Evolutionary conservation across 140 eudicot species (phyloP).

Genomic region (Flaveria floridana): DNA sequence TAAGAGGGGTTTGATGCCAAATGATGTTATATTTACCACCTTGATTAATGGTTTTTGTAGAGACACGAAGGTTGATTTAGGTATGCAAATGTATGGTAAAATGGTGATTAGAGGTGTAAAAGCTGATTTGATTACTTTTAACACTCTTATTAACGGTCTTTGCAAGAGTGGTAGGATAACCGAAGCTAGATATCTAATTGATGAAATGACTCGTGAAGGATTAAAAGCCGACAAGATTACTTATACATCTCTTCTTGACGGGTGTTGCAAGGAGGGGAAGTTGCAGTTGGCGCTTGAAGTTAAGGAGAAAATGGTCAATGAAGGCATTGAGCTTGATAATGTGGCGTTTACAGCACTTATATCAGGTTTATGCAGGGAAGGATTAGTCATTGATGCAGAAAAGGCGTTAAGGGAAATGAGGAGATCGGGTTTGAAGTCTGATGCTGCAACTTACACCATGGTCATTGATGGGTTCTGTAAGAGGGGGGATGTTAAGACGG

Average conservation of each 20-base stretch:
- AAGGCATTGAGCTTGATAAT: constrained; percentile 62
- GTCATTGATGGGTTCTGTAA: constrained; percentile 72
- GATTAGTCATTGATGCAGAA: constrained; percentile 58
- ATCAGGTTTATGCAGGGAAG: constrained; percentile 70
- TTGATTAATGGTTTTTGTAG: constrained; percentile 72
- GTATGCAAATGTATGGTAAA: constrained; percentile 53
- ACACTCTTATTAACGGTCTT: constrained; percentile 65
- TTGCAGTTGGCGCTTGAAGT: constrained; percentile 51
- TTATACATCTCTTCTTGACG: constrained; percentile 74
- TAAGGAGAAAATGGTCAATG: constrained; percentile 48
- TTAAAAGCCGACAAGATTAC: constrained; percentile 73
- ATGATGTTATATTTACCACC: constrained; percentile 70
- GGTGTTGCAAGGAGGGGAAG: constrained; percentile 74
- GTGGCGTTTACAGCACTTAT: constrained; percentile 82
- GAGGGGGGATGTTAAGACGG: constrained; percentile 70
- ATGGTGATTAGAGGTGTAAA: constrained; percentile 54
- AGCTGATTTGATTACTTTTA: constrained; percentile 76
- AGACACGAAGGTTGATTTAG: constrained; percentile 41
- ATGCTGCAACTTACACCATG: constrained; percentile 72
- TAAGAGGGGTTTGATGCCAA: constrained; percentile 55
- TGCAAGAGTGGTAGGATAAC: constrained; percentile 57
- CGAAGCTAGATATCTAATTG: constrained; percentile 49
- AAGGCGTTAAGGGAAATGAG: constrained; percentile 63
- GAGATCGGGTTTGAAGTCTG: constrained; percentile 52
- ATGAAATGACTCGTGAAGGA: constrained; percentile 58